Base-by-base conservation (phyloP, 768 basidiomycete species). In the Psilocybe sp. region DNA sequence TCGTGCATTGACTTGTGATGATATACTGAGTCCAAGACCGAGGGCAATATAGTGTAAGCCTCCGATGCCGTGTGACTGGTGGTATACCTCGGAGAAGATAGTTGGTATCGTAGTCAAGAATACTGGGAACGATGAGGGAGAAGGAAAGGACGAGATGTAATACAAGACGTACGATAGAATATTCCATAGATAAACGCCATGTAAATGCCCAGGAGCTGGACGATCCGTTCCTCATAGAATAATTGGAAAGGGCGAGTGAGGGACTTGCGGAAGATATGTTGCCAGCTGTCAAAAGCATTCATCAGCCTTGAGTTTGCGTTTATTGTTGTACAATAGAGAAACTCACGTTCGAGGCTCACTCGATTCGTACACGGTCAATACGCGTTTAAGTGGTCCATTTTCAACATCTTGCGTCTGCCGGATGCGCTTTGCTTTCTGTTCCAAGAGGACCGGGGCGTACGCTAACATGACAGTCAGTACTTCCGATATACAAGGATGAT, bases 11-110 rank as follows among this genome's bases (percentile, higher is more conserved):
- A 77, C 12, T 59, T 81, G 77, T 1, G 82, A 78, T 0, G 78
- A 76, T 2, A 68, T 54, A 0, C 71, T 58, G 13, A 89, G 67
- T 2, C 89, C 89, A 1, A 86, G 15, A 0, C 87, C 88, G 5
- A 91, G 73, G 0, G 88, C 78, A 49, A 91, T 69, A 55, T 89
- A 93, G 57, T 90, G 73, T 28, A 90, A 63, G 0, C 87, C 84
- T 0, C 80, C 73, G 43, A 85, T 81, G 4, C 87, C 84, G 9
- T 76, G 64, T 0, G 60, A 52, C 60, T 87, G 66, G 34, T 74
- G 64, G 58, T 91, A 92, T 1, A 74, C 62, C 3, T 68, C 65
- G 45, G 70, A 63, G 55, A 82, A 89, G 39, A 87, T 85, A 0
- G 64, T 54, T 0, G 87, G 81, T 23, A 89, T 77, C 0, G 78